phyloP scores from a whole-genome alignment of 1,284 basidiomycete genomes.

The Leccinum angustisporum region DNA sequence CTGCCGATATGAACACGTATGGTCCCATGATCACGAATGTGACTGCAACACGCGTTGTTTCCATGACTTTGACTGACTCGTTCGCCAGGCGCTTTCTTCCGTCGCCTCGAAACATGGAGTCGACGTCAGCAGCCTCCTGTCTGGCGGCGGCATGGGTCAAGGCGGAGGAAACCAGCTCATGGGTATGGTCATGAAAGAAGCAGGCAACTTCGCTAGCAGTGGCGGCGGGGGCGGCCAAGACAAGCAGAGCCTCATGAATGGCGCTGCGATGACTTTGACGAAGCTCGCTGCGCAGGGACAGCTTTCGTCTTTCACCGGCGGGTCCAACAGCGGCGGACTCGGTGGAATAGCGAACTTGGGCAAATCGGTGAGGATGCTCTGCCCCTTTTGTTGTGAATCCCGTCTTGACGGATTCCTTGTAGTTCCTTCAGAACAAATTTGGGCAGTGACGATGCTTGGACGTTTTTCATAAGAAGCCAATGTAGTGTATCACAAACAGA shows the following conservation, averaged over 20 bases:
- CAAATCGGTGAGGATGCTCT: neutral
- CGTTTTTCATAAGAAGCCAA: too few species aligned
- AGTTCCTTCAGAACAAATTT: neutral
- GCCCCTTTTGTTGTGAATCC: too few species aligned
- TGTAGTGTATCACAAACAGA: too few species aligned
- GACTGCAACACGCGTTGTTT: too few species aligned
- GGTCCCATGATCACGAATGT: too few species aligned
- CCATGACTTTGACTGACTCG: too few species aligned
- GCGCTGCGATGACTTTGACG: conserved; percentile 82
- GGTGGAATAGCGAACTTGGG: neutral
- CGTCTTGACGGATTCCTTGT: neutral
- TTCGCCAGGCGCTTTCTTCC: too few species aligned
- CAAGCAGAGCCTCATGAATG: conserved; percentile 81
- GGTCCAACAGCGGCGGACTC: conserved; percentile 65
- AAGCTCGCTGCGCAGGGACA: conserved; percentile 75
- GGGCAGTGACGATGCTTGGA: too few species aligned
- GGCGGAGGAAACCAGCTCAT: conserved; percentile 62
- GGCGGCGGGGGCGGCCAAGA: conserved; percentile 62
- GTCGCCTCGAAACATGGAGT: too few species aligned
- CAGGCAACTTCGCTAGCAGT: conserved; percentile 38
- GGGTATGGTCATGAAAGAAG: conserved; percentile 82
- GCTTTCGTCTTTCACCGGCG: conserved; percentile 54
- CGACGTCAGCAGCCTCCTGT: conserved; percentile 15
- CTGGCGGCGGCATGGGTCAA: conserved; percentile 40
- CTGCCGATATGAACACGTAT: too few species aligned